Conservation (phyloP, 768 basidiomycete species). For the Leccinum imitatum region DNA sequence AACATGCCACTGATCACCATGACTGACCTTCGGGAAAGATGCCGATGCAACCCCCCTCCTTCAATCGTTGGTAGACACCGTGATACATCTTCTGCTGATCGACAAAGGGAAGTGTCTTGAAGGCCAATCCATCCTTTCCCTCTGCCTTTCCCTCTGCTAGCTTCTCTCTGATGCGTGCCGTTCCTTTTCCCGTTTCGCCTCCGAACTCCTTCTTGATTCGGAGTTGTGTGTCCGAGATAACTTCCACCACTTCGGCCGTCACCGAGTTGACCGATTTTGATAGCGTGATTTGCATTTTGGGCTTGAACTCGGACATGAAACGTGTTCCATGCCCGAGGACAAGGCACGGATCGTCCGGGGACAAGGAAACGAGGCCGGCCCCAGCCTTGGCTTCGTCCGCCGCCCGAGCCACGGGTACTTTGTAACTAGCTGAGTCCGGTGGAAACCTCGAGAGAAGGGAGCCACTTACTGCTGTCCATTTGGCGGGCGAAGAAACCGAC, state of each 20-base stretch:
- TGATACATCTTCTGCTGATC: conserved; percentile 96
- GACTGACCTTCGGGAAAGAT: conserved; percentile 94
- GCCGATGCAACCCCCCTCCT: conserved; percentile 86
- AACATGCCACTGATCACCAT: background rate
- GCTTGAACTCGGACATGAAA: conserved; percentile 71
- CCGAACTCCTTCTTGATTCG: conserved; percentile 85
- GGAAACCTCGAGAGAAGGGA: background rate
- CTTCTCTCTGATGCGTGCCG: conserved; percentile 65
- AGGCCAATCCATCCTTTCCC: conserved; percentile 65
- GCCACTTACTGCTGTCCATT: conserved; percentile 80
- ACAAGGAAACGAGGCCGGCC: conserved; percentile 67
- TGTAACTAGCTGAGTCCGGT: conserved; percentile 11
- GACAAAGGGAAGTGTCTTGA: conserved; percentile 82
- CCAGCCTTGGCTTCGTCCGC: conserved; percentile 82
- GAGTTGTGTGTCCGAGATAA: conserved; percentile 85
- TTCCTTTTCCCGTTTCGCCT: conserved; percentile 75
- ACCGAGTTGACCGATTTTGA: conserved; percentile 76
- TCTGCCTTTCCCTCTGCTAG: conserved; percentile 50
- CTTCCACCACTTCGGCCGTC: conserved; percentile 81
- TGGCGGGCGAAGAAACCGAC: conserved; percentile 80
- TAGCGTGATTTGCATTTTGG: conserved; percentile 84
- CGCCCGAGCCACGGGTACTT: conserved; percentile 93
- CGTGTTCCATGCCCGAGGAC: conserved; percentile 79
- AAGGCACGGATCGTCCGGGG: conserved; percentile 74
- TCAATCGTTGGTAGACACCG: conserved; percentile 84